Conservation (phyloP, 129 eudicot genomes). For the carrot (Daucus carota) region DNA sequence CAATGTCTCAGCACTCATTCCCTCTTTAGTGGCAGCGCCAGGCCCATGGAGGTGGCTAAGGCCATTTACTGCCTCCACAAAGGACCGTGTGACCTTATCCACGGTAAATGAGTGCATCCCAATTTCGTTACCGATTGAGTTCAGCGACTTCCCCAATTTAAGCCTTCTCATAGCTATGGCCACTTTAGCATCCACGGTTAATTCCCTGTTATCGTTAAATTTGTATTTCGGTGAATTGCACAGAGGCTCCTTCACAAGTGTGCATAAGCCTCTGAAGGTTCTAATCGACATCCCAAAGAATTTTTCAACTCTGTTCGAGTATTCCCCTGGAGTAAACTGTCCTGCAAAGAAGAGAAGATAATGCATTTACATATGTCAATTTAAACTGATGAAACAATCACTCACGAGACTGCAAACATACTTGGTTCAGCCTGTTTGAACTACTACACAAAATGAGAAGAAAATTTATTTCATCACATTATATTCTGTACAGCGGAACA, state of each 20-base stretch:
- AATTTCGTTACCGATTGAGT: slow-evolving; percentile 42
- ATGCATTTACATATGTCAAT: too few relatives aligned
- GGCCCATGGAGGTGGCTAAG: slow-evolving; percentile 80
- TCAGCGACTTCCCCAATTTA: slow-evolving; percentile 61
- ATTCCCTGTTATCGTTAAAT: slow-evolving; percentile 41
- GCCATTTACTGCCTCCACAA: slow-evolving; percentile 67
- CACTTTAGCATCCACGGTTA: slow-evolving; percentile 54
- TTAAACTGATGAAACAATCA: too few relatives aligned
- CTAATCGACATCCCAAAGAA: slow-evolving; percentile 55
- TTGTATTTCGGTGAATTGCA: slow-evolving; percentile 35
- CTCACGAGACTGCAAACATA: too few relatives aligned
- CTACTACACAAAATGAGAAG: too few relatives aligned
- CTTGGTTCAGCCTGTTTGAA: too few relatives aligned
- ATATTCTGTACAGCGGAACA: too few relatives aligned
- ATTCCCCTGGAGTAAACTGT: slow-evolving; percentile 30
- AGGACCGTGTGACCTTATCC: slow-evolving; percentile 75
- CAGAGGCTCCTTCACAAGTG: slow-evolving; percentile 61
- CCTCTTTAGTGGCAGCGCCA: slow-evolving; percentile 27
- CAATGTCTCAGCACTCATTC: slow-evolving; percentile 37
- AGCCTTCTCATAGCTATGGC: slow-evolving; percentile 70
- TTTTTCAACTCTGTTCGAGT: slow-evolving; percentile 31
- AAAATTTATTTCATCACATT: too few relatives aligned
- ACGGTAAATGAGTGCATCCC: slow-evolving; percentile 58
- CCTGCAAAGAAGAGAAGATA: slow-evolving; percentile 31
- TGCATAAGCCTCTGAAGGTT: slow-evolving; percentile 64